A percentile compares a stretch with the other conserved stretches of the same genome.
phyloP scores from a whole-genome alignment of 805 yeast genomes.

The Pichia eremophila region DNA sequence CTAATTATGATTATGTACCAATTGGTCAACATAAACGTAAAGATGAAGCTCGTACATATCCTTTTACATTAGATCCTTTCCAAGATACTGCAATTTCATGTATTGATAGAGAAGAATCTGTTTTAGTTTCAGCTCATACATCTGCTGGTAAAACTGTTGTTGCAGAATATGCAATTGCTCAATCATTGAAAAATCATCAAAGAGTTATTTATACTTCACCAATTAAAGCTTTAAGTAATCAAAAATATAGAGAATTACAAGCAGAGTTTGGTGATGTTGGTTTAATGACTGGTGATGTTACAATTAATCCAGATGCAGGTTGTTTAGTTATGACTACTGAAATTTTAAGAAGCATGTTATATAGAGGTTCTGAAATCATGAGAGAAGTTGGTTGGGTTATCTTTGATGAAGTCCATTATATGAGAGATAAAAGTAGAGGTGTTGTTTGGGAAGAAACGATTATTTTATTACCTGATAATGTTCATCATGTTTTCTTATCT shows the following conservation, averaged over 20 bases:
- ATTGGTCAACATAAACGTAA: constrained; percentile 76
- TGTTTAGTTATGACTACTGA: constrained; percentile 99
- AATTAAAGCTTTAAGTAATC: constrained; percentile 89
- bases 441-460: constrained; percentile 99
- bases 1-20: constrained; percentile 79
- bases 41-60: constrained; percentile 82
- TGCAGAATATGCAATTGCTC: constrained; percentile 96
- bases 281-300: constrained; percentile 97
- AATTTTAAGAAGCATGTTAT: constrained; percentile 91
- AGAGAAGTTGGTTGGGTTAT: constrained; percentile 98
- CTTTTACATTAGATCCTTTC: constrained; percentile 87
- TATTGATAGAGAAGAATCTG: constrained; percentile 95
- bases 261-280: constrained; percentile 97
- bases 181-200: constrained; percentile 94
- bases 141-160: constrained; percentile 98
- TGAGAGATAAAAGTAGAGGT: constrained; percentile 96
- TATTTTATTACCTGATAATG: constrained; percentile 90
- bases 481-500: constrained; percentile 83
- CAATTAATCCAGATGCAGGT: constrained; percentile 96
- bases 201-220: constrained; percentile 96
- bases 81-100: constrained; percentile 97
- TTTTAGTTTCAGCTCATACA: constrained; percentile 97
- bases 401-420: constrained; percentile 96
- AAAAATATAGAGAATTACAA: constrained; percentile 86
- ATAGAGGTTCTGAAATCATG: constrained; percentile 96